Evolutionary conservation across 1,139 yeast genomes (phyloP).

Genomic region (Magnusiomyces suaveolens): DNA sequence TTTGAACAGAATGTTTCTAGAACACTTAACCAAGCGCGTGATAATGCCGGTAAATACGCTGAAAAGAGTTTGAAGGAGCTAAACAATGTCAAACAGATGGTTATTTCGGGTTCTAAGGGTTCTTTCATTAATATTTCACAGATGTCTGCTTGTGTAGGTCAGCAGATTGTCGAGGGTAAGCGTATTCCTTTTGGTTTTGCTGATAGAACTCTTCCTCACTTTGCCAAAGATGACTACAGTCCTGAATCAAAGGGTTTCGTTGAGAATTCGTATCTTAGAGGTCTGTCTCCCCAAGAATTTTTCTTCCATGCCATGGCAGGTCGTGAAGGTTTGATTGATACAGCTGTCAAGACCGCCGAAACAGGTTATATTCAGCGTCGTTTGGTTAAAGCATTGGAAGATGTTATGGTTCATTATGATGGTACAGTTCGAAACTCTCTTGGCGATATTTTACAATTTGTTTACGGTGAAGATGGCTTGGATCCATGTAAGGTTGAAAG

Average conservation of each 20-base stretch:
- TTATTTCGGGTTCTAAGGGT: slow-evolving; percentile 97
- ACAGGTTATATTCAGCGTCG: slow-evolving; percentile 99
- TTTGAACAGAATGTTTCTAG: slow-evolving; percentile 96
- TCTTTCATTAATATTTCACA: slow-evolving; percentile 97
- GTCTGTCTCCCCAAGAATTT: slow-evolving; percentile 96
- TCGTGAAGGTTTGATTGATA: slow-evolving; percentile 98
- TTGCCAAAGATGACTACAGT: slow-evolving; percentile 94
- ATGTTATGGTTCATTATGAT: slow-evolving; percentile 97
- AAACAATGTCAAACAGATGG: slow-evolving; percentile 98
- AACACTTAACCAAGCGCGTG: slow-evolving; percentile 96
- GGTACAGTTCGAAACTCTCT: slow-evolving; percentile 96
- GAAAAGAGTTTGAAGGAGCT: slow-evolving; percentile 90
- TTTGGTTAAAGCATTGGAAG: slow-evolving; percentile 94
- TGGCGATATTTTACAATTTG: slow-evolving; percentile 91
- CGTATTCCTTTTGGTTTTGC: slow-evolving; percentile 97
- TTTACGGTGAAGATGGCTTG: slow-evolving; percentile 98
- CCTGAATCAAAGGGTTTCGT: slow-evolving; percentile 98
- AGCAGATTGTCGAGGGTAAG: slow-evolving; percentile 98
- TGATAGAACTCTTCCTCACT: slow-evolving; percentile 94
- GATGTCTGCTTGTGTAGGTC: slow-evolving; percentile 99
- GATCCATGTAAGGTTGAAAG: slow-evolving; percentile 98
- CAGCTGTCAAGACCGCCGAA: slow-evolving; percentile 97
- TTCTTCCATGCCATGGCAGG: slow-evolving; percentile 99
- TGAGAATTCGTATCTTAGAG: slow-evolving; percentile 93
- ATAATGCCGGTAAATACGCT: slow-evolving; percentile 97